Percentiles rank a stretch among this genome's conserved stretches.
phyloP scores from a whole-genome alignment of 192 early-diverging fungal species.

The Coemansia furcata region DNA sequence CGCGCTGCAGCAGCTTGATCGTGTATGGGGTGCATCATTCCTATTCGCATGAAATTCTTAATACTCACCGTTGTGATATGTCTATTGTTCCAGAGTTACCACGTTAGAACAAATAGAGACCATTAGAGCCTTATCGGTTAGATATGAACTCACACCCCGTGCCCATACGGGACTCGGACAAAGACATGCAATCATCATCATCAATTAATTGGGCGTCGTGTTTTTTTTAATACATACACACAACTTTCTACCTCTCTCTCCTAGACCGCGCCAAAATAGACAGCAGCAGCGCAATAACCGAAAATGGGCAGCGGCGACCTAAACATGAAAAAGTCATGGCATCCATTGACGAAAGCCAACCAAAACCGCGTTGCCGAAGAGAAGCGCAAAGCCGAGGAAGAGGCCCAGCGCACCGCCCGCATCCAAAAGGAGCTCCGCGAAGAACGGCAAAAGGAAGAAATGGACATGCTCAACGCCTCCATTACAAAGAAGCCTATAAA shows the following conservation, averaged over 20 bases:
- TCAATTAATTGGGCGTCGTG: not conserved
- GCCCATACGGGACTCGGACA: not conserved
- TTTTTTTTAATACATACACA: not conserved
- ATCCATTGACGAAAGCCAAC: slow-evolving; percentile 88
- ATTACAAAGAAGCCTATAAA: slow-evolving; percentile 67
- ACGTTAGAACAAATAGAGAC: not conserved
- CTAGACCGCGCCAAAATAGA: not conserved
- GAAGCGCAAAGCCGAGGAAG: slow-evolving; percentile 76
- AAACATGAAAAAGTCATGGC: slow-evolving; percentile 98
- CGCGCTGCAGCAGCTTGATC: not conserved
- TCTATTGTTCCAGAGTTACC: not conserved
- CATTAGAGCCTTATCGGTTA: not conserved
- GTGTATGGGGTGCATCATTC: not conserved
- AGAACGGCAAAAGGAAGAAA: slow-evolving; percentile 83
- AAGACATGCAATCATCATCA: not conserved
- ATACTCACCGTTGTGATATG: not conserved
- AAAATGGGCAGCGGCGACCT: slow-evolving; percentile 55
- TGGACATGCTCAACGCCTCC: slow-evolving; percentile 73
- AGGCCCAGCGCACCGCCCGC: slow-evolving; percentile 84
- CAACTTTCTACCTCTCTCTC: not conserved
- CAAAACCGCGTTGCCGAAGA: slow-evolving; percentile 65
- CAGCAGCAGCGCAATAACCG: not conserved
- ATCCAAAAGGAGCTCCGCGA: slow-evolving; percentile 89
- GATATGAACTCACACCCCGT: not conserved
- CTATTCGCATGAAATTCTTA: not conserved